Percentiles rank a stretch among this genome's conserved stretches.
Conservation (phyloP, 108 stramenopile genomes). For the Asterionellopsis glacialis region DNA sequence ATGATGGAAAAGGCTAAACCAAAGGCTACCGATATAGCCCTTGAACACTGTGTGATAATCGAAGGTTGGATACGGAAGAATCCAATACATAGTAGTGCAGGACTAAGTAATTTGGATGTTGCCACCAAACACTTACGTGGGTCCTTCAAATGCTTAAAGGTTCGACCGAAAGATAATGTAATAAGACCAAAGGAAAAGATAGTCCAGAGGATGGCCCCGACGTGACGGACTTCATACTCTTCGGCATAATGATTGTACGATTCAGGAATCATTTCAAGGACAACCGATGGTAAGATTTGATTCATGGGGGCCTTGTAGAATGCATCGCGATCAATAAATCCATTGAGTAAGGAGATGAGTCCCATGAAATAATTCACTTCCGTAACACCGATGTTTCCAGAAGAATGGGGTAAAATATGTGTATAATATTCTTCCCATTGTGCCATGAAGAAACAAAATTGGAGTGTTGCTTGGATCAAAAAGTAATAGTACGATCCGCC, state of each 20-base stretch:
- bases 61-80: slow-evolving; percentile 30
- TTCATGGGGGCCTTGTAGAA: slow-evolving; percentile 31
- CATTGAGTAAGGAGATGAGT: slow-evolving; percentile 20
- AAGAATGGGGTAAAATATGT: slow-evolving; percentile 68
- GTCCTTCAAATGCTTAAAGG: slow-evolving; percentile 19
- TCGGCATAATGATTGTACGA: not conserved
- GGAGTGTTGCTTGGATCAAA: slow-evolving; percentile 58
- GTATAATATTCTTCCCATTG: slow-evolving; percentile 98
- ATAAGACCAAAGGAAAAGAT: slow-evolving; percentile 32
- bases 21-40: slow-evolving; percentile 39
- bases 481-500: slow-evolving; percentile 49
- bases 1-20: slow-evolving; percentile 65
- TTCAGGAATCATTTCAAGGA: slow-evolving; percentile 14
- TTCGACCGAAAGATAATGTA: slow-evolving; percentile 35
- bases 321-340: slow-evolving; percentile 38
- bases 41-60: slow-evolving; percentile 15
- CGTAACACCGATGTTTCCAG: slow-evolving; percentile 71
- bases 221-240: slow-evolving; percentile 38
- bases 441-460: slow-evolving; percentile 85
- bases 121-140: slow-evolving; percentile 26
- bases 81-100: slow-evolving; percentile 29
- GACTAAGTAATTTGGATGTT: slow-evolving; percentile 52
- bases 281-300: slow-evolving; percentile 12
- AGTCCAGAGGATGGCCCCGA: slow-evolving; percentile 29
- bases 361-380: slow-evolving; percentile 68